phyloP scores from a whole-genome alignment of 2,329 filamentous ascomycete species.

The Aspergillus pseudoterreus region DNA sequence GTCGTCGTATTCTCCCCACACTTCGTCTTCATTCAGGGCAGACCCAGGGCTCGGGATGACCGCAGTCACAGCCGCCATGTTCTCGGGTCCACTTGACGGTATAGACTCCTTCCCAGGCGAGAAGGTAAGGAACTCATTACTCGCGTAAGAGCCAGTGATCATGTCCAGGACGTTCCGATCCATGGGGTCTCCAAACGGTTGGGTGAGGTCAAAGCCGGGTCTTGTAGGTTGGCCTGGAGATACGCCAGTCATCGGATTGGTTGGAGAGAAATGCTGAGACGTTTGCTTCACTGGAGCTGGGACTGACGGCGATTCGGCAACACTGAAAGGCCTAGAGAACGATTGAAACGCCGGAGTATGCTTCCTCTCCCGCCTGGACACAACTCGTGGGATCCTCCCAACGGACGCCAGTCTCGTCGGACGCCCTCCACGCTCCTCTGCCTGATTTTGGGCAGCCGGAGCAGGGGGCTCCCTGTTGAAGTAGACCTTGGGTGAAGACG shows the following conservation, averaged over 20 bases:
- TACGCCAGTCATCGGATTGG: constrained; percentile 5
- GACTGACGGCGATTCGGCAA: constrained; percentile 41
- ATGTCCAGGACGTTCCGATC: constrained; percentile 28
- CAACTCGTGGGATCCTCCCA: constrained; percentile 79
- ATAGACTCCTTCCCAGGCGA: constrained; percentile 69
- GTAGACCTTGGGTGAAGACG: constrained; percentile 34
- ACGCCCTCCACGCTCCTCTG: constrained; percentile 25
- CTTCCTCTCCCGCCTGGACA: constrained; percentile 61
- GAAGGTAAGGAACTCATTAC: constrained; percentile 69
- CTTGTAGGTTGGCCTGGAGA: neutral
- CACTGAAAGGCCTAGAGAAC: constrained; percentile 78
- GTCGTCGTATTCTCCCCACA: constrained; percentile 94
- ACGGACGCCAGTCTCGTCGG: constrained; percentile 73
- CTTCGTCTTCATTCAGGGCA: constrained; percentile 73
- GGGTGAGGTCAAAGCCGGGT: constrained; percentile 23
- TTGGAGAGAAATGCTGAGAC: constrained; percentile 22
- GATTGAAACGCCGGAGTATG: constrained; percentile 69
- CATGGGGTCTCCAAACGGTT: constrained; percentile 32
- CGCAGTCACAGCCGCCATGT: constrained; percentile 62
- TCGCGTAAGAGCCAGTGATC: constrained; percentile 36
- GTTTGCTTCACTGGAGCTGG: constrained; percentile 13
- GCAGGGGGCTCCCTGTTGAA: constrained; percentile 26
- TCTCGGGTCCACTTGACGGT: constrained; percentile 60
- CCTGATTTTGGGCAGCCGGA: constrained; percentile 12
- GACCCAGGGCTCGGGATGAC: constrained; percentile 60